These are phyloP conservation scores for Lentinula sp. DNA, from an alignment of 768 basidiomycete species.

Conservation along the genomic window DNA sequence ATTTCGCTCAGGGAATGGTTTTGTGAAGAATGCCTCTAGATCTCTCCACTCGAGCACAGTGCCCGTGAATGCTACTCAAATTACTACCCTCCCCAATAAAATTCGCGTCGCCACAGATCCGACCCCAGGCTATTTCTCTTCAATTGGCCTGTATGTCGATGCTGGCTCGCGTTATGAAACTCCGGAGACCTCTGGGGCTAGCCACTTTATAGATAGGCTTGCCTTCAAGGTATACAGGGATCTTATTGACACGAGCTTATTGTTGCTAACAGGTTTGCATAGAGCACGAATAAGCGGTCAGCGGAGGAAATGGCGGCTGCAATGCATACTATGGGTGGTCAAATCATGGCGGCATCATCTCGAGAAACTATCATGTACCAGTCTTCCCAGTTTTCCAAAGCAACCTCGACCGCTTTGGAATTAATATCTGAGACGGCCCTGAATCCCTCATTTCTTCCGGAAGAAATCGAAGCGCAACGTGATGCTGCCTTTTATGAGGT, in stretches of 20 bases:
- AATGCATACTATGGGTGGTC: conserved; percentile 82
- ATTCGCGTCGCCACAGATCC: conserved; percentile 88
- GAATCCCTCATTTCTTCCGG: conserved; percentile 65
- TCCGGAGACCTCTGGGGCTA: conserved; percentile 64
- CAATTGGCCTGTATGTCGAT: conserved; percentile 90
- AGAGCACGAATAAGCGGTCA: conserved; percentile 74
- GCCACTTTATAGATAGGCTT: conserved; percentile 91
- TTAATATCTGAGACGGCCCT: conserved; percentile 90
- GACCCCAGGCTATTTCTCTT: conserved; percentile 91
- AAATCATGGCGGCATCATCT: conserved; percentile 86
- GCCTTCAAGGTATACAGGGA: conserved; percentile 79
- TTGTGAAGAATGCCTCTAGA: conserved; percentile 10
- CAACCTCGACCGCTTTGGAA: conserved; percentile 75
- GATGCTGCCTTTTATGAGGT: conserved; percentile 90
- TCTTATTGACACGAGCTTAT: conserved; percentile 1
- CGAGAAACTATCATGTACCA: conserved; percentile 98
- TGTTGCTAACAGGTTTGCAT: conserved; percentile 7
- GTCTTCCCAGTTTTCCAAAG: conserved; percentile 85
- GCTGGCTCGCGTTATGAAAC: conserved; percentile 90
- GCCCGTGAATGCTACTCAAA: conserved; percentile 31
- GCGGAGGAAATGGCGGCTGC: conserved; percentile 75
- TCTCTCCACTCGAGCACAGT: conserved; percentile 7
- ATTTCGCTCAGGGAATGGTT: neutral
- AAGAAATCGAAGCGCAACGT: conserved; percentile 79
- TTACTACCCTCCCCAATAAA: conserved; percentile 89